phyloP scores from a whole-genome alignment of 352 stramenopile species.

The Phytopythium sindhum region DNA sequence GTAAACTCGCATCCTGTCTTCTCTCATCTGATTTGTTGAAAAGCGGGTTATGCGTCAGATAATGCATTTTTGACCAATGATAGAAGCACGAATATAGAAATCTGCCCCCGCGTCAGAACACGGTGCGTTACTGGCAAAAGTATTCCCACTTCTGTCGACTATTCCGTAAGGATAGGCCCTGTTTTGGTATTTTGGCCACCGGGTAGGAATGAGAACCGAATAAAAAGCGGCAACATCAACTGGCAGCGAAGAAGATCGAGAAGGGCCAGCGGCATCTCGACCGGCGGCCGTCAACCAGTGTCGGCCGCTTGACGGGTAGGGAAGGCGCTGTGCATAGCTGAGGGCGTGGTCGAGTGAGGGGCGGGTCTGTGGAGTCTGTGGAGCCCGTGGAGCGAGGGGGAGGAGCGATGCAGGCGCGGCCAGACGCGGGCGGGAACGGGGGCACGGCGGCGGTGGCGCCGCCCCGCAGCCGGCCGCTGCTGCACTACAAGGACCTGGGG shows the following conservation, averaged over 20 bases:
- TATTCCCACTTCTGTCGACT: accelerated
- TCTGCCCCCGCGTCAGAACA: background rate
- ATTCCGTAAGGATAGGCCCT: background rate
- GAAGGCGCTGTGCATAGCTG: background rate
- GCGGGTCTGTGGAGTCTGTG: background rate
- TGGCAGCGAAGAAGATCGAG: slow-evolving; percentile 5
- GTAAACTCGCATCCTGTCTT: no score
- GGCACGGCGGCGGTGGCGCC: background rate
- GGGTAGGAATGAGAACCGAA: slow-evolving; percentile 2
- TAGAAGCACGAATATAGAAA: background rate
- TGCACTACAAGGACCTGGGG: slow-evolving; percentile 72
- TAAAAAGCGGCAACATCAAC: slow-evolving; percentile 4
- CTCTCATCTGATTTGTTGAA: background rate
- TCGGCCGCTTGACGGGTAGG: background rate
- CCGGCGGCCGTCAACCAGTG: background rate
- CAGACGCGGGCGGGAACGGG: background rate
- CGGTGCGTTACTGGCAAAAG: background rate
- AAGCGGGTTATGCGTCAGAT: background rate
- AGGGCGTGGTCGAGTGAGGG: background rate
- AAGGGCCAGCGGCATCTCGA: slow-evolving; percentile 3
- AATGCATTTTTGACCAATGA: background rate
- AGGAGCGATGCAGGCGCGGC: slow-evolving; percentile 1
- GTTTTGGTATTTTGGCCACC: background rate
- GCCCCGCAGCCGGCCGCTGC: slow-evolving; percentile 46
- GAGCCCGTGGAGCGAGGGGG: background rate